Conservation (phyloP, 495 filamentous ascomycete genomes). For the Lasiosphaeria hispida region DNA sequence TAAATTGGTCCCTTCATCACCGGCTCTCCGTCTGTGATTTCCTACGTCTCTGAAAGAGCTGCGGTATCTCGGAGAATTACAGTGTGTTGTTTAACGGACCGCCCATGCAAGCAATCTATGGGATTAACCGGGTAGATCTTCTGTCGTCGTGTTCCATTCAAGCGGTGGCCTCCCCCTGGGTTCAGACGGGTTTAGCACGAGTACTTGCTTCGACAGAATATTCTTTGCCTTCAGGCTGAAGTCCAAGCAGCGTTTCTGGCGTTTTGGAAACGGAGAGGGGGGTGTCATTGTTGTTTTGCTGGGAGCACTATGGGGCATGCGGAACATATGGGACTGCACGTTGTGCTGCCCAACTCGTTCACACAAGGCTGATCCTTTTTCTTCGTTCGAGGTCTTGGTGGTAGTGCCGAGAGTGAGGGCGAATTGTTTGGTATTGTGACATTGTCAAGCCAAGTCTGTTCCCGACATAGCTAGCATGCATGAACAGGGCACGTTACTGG, state of each 20-base stretch:
- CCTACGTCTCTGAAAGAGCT: background rate
- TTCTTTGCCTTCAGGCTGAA: conserved; percentile 14
- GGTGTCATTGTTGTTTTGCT: background rate
- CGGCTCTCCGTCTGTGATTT: background rate
- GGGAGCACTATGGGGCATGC: no score
- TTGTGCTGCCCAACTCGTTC: background rate
- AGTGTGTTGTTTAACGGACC: background rate
- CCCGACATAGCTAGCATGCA: background rate
- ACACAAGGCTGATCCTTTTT: background rate
- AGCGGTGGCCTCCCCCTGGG: background rate
- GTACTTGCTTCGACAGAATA: conserved; percentile 8
- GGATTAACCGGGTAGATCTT: conserved; percentile 12
- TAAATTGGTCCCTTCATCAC: conserved; percentile 3
- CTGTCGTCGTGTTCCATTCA: conserved; percentile 2
- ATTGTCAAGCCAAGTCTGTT: background rate
- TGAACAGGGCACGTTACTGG: background rate
- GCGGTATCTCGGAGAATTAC: conserved; percentile 7
- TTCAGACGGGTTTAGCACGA: background rate
- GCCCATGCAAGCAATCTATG: conserved; percentile 8
- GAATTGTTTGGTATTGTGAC: background rate
- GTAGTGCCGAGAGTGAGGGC: background rate
- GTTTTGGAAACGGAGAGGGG: conserved; percentile 8
- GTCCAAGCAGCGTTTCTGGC: background rate
- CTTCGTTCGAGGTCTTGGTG: no score
- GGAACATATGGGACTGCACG: background rate